These are phyloP conservation scores for Dactylella cylindrospora DNA, from an alignment of 2,329 filamentous ascomycete species.

Conservation along the genomic window DNA sequence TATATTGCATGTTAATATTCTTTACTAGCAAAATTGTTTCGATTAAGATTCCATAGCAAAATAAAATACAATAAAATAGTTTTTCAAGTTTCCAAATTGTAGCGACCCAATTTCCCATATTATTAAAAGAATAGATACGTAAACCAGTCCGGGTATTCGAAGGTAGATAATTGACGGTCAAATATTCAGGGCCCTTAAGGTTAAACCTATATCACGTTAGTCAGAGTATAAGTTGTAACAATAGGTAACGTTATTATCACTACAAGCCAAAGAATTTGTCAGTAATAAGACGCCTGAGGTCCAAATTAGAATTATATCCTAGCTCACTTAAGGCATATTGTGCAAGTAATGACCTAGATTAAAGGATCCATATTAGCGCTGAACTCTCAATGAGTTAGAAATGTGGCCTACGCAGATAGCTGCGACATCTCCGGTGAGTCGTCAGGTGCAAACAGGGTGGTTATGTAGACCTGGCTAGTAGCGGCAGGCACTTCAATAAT, in stretches of 20 bases:
- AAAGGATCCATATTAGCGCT: constrained; percentile 4
- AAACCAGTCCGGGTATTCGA: too few relatives aligned
- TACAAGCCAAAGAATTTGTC: neutral
- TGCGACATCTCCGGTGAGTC: constrained; percentile 48
- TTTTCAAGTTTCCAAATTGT: too few relatives aligned
- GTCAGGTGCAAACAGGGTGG: constrained; percentile 48
- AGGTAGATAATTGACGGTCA: too few relatives aligned
- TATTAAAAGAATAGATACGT: too few relatives aligned
- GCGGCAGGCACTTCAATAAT: constrained; percentile 46
- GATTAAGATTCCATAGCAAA: too few relatives aligned
- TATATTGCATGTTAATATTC: too few relatives aligned
- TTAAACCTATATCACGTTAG: constrained; percentile 28
- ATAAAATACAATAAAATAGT: too few relatives aligned
- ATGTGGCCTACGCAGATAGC: constrained; percentile 46
- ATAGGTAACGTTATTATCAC: constrained; percentile 34
- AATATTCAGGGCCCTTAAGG: too few relatives aligned
- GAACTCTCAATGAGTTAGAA: neutral
- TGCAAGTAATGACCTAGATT: constrained; percentile 46
- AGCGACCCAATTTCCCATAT: too few relatives aligned
- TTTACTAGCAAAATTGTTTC: too few relatives aligned
- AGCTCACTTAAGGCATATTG: constrained; percentile 48
- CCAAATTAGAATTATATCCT: neutral
- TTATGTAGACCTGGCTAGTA: constrained; percentile 48
- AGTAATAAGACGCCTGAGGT: neutral
- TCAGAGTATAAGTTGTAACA: constrained; percentile 23